Evolutionary conservation across 176 grass and related monocot genomes (phyloP), one percentile per base, ranked within the genome.

Genomic region (Phyllostachys edulis): DNA sequence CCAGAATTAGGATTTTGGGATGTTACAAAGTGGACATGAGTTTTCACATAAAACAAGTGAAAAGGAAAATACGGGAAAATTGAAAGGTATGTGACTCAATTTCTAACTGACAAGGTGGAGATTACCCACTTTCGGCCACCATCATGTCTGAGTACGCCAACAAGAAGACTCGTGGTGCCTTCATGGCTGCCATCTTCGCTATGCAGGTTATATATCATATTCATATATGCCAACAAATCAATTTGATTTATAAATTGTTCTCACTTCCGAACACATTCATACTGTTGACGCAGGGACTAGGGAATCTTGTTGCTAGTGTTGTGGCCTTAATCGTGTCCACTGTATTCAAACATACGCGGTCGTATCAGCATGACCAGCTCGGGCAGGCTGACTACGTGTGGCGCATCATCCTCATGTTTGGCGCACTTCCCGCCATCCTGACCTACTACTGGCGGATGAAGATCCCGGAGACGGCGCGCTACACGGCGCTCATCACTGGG

Each of bases 361-460:
- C 20, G 2, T 44, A 21, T 7, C 4, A 2, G 6, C 6, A 21
- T 55, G 52, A 55, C 52, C 52, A 0, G 16, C 13, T 20, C 6
- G 5, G 5, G 52, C 18, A 42, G 20, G 36, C 40, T 7, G 67
- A 44, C 9, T 67, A 67, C 2, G 36, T 18, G 7, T 67, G 36
- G 65, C 65, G 65, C 36, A 67, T 67, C 9, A 67, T 67, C 3
- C 65, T 39, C 65, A 67, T 67, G 65, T 21, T 67, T 1, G 65
- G 65, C 1, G 65, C 65, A 2, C 0, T 67, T 40, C 65, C 65
- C 7, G 65, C 65, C 1, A 1, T 38, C 20, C 65, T 67, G 52
- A 94, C 92, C 42, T 93, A 87, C 80, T 88, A 96, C 86, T 93
- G 84, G 89, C 78, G 94, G 42, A 87, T 78, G 32, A 34, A 34